Conservation (phyloP, 2,329 filamentous ascomycete genomes). For the Teratosphaeria destructans region DNA sequence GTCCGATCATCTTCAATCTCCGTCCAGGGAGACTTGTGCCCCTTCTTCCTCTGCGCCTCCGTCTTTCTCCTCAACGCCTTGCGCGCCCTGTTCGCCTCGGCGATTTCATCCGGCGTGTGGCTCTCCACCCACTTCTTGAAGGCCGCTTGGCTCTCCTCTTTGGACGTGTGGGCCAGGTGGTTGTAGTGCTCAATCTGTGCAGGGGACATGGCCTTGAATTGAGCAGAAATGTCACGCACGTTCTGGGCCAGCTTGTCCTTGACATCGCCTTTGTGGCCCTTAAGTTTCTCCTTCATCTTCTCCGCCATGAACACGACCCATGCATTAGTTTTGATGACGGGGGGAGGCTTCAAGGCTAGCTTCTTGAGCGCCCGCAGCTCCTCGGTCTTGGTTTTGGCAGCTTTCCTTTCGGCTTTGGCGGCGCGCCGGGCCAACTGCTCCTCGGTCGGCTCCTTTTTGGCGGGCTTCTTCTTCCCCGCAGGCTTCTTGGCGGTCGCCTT, state of each 20-base stretch:
- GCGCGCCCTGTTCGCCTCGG: slow-evolving; percentile 49
- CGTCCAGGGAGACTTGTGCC: slow-evolving; percentile 3
- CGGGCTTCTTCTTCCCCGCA: slow-evolving; percentile 9
- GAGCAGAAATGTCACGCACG: slow-evolving; percentile 23
- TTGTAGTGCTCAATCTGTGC: slow-evolving; percentile 44
- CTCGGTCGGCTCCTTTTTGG: slow-evolving; percentile 8
- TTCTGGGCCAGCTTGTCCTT: background rate
- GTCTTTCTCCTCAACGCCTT: slow-evolving; percentile 18
- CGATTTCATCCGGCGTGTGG: slow-evolving; percentile 48
- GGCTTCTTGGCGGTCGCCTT: background rate
- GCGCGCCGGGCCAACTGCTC: slow-evolving; percentile 12
- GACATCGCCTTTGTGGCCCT: slow-evolving; percentile 2
- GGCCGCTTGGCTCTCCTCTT: slow-evolving; percentile 31
- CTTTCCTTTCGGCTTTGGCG: slow-evolving; percentile 5
- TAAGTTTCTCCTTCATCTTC: background rate
- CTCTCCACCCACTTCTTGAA: slow-evolving; percentile 46
- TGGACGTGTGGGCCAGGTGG: slow-evolving; percentile 39
- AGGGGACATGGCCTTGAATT: slow-evolving; percentile 38
- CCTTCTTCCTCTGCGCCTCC: slow-evolving; percentile 6
- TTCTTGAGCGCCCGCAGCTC: slow-evolving; percentile 24
- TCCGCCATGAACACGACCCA: background rate
- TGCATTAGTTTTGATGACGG: background rate
- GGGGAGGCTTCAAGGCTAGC: slow-evolving; percentile 26
- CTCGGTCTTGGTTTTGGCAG: background rate
- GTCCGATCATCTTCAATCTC: slow-evolving; percentile 47